Percentiles rank a stretch among this genome's conserved stretches.
Conservation (phyloP, 2,329 filamentous ascomycete species). For the Tricladium varicosporioides region DNA sequence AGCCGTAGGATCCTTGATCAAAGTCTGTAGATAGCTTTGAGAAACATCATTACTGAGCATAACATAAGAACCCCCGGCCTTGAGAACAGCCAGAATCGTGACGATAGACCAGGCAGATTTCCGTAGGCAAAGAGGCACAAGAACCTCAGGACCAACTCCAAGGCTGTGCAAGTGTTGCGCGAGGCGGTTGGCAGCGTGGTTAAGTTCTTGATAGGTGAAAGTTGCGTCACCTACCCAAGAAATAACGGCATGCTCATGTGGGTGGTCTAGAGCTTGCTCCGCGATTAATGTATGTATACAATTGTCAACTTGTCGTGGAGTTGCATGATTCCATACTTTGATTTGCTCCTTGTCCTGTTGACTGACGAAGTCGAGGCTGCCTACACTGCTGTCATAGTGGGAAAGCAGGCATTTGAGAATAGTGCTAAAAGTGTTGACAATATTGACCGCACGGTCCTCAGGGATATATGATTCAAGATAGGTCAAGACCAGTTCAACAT, state of each 20-base stretch:
- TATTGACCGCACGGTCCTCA: slow-evolving; percentile 32
- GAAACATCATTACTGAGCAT: slow-evolving; percentile 30
- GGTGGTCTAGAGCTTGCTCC: not conserved
- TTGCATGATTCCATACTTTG: slow-evolving; percentile 10
- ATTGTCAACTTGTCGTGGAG: not conserved
- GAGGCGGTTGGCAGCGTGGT: slow-evolving; percentile 17
- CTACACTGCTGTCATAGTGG: not conserved
- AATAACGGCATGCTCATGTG: slow-evolving; percentile 20
- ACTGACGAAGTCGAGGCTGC: slow-evolving; percentile 3
- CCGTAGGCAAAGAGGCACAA: slow-evolving; percentile 27
- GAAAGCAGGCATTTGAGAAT: not conserved
- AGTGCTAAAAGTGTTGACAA: slow-evolving; percentile 20
- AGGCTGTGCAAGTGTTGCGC: slow-evolving; percentile 13
- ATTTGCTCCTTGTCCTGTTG: slow-evolving; percentile 2
- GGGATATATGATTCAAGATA: not conserved
- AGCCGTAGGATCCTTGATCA: not conserved
- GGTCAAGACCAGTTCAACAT: not conserved
- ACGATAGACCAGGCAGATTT: slow-evolving; percentile 29
- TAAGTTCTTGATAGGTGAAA: slow-evolving; percentile 23
- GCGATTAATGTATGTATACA: slow-evolving; percentile 22
- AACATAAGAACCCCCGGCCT: slow-evolving; percentile 28
- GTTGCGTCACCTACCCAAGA: slow-evolving; percentile 23
- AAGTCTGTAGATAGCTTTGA: slow-evolving; percentile 13
- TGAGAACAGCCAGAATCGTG: slow-evolving; percentile 24
- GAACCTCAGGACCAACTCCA: slow-evolving; percentile 15